phyloP scores from a whole-genome alignment of 139 green algal genomes.

The Chlorella vulgaris region DNA sequence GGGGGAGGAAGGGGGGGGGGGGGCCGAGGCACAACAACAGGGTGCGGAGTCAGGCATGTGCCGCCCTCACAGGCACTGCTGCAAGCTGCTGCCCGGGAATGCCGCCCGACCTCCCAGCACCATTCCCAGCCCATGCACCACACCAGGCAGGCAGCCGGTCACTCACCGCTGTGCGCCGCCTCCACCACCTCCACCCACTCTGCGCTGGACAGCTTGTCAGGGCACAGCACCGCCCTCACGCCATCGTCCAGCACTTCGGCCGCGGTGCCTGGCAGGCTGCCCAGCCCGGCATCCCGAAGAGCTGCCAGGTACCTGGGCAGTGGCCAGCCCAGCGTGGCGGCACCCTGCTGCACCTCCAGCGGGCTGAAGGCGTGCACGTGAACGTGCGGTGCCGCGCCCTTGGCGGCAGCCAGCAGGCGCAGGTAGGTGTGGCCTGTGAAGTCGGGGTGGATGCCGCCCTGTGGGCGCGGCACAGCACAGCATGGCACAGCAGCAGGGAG shows the following conservation, averaged over 20 bases:
- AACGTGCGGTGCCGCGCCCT: conserved; percentile 72
- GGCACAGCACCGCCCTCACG: conserved; percentile 75
- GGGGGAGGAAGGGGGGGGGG: neutral
- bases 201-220: conserved; percentile 80
- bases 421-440: conserved; percentile 87
- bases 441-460: conserved; percentile 89
- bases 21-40: neutral
- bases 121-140: no score
- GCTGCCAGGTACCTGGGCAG: conserved; percentile 58
- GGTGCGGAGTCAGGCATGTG: neutral
- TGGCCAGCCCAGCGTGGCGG: conserved; percentile 57
- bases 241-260: conserved; percentile 85
- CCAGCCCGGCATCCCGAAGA: conserved; percentile 74
- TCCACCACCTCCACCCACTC: conserved; percentile 69
- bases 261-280: conserved; percentile 86
- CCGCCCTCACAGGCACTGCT: no score
- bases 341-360: conserved; percentile 72
- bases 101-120: no score
- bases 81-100: no score
- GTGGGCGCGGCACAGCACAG: neutral
- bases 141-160: no score
- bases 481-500: neutral
- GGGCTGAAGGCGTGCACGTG: conserved; percentile 90
- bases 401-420: conserved; percentile 72
- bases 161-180: conserved; percentile 64